Conservation (phyloP, 352 stramenopile genomes). For the Phytophthora ohioensis region DNA sequence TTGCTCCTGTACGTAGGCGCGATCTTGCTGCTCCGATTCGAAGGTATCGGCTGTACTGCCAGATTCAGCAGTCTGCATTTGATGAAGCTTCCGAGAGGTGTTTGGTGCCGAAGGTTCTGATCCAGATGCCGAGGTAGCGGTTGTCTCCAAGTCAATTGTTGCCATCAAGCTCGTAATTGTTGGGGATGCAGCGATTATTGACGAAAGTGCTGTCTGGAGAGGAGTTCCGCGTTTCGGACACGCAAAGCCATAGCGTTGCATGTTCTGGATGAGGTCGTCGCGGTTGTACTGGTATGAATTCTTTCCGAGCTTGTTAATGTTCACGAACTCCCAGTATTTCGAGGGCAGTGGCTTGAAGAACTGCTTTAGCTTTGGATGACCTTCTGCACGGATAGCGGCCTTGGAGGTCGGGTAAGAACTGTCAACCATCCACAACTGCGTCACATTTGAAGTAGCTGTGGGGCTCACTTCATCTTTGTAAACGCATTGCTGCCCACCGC, state of each 20-base stretch:
- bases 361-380: constrained; percentile 23
- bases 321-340: constrained; percentile 42
- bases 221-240: constrained; percentile 31
- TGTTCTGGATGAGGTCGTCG: constrained; percentile 38
- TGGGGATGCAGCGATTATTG: neutral
- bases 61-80: constrained; percentile 1
- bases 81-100: constrained; percentile 4
- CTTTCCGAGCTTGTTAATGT: constrained; percentile 37
- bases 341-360: constrained; percentile 36
- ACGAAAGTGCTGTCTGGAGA: constrained; percentile 11
- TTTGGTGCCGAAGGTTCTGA: neutral
- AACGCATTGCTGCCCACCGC: constrained; percentile 47
- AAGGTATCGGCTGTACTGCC: constrained; percentile 7
- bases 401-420: constrained; percentile 14
- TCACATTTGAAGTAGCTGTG: constrained; percentile 33
- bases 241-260: constrained; percentile 38
- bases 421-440: constrained; percentile 42
- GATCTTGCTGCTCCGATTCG: constrained; percentile 25
- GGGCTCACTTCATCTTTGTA: constrained; percentile 33
- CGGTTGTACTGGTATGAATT: constrained; percentile 44
- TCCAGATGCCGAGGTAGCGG: neutral
- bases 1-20: constrained; percentile 28
- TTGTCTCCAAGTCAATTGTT: neutral
- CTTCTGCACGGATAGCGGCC: constrained; percentile 26
- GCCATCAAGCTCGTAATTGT: neutral